Evolutionary conservation across 345 rosid genomes (phyloP).

Genomic region (Corchorus olitorius): DNA sequence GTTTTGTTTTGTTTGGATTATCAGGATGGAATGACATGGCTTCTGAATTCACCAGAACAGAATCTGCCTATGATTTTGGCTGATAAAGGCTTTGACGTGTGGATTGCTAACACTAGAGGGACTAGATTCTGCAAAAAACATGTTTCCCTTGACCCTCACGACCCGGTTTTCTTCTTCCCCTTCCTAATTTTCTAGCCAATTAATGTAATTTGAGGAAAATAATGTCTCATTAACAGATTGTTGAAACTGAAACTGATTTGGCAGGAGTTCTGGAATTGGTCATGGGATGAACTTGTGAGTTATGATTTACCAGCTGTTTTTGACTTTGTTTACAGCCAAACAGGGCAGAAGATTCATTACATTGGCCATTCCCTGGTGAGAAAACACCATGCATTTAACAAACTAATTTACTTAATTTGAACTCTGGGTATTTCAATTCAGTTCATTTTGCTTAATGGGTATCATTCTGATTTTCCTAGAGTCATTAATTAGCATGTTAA

Average conservation of each 20-base stretch:
- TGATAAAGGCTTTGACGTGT: constrained; percentile 90
- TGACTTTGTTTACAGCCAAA: constrained; percentile 50
- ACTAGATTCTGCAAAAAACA: constrained; percentile 78
- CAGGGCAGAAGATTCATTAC: constrained; percentile 77
- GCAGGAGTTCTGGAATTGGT: constrained; percentile 90
- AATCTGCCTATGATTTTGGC: constrained; percentile 82
- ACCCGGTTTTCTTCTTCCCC: constrained; percentile 37
- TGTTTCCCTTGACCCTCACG: constrained; percentile 44
- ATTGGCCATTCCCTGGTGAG: constrained; percentile 91
- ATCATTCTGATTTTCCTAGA: background rate
- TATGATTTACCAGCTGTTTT: constrained; percentile 79
- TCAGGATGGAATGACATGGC: constrained; percentile 96
- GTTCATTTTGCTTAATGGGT: background rate
- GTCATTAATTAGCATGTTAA: background rate
- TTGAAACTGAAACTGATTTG: constrained; percentile 13
- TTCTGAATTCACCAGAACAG: constrained; percentile 78
- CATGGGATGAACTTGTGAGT: constrained; percentile 85
- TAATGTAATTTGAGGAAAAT: too few species aligned
- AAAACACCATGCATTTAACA: background rate
- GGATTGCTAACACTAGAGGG: constrained; percentile 88
- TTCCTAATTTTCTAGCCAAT: too few species aligned
- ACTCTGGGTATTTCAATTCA: background rate
- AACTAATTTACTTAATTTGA: background rate
- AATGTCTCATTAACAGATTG: background rate
- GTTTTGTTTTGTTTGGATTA: background rate